These are phyloP conservation scores for Kluyveromyces lactis DNA, from an alignment of 805 yeast species.

Conservation along the genomic window DNA sequence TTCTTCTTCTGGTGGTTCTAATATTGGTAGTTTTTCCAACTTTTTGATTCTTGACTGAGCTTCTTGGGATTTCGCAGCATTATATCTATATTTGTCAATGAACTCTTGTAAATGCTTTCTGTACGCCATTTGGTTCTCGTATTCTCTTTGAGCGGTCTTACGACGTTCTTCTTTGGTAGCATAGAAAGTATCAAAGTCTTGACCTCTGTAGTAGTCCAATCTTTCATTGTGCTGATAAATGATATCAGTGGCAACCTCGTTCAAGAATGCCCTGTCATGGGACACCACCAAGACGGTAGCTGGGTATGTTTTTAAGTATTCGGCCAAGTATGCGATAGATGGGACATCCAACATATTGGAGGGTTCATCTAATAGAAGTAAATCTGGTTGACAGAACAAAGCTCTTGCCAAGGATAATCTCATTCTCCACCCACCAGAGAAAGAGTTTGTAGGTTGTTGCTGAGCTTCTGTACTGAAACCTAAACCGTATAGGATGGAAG, in stretches of 20 bases:
- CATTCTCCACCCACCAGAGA: conserved; percentile 99
- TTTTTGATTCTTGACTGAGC: conserved; percentile 98
- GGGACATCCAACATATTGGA: conserved; percentile 99
- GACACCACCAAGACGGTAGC: conserved; percentile 93
- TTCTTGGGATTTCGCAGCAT: conserved; percentile 95
- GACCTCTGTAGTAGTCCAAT: conserved; percentile 89
- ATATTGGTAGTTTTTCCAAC: conserved; percentile 83
- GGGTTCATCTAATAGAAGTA: conserved; percentile 92
- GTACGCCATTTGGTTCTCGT: conserved; percentile 94
- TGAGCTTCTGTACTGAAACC: conserved; percentile 92
- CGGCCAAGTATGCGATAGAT: conserved; percentile 86
- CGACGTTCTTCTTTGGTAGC: conserved; percentile 91
- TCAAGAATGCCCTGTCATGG: conserved; percentile 93
- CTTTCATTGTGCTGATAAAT: conserved; percentile 97
- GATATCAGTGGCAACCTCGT: conserved; percentile 97
- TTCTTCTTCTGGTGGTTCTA: conserved; percentile 94
- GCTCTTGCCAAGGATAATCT: conserved; percentile 97
- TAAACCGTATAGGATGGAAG: conserved; percentile 82
- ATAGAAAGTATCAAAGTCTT: conserved; percentile 89
- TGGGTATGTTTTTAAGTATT: conserved; percentile 82
- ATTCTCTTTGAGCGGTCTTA: conserved; percentile 88
- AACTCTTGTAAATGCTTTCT: conserved; percentile 89
- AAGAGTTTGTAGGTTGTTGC: conserved; percentile 71
- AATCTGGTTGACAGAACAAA: conserved; percentile 92
- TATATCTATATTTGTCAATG: conserved; percentile 93